These are phyloP conservation scores for Penicillium sumatraense DNA, from an alignment of 2,329 filamentous ascomycete species.

Conservation along the genomic window DNA sequence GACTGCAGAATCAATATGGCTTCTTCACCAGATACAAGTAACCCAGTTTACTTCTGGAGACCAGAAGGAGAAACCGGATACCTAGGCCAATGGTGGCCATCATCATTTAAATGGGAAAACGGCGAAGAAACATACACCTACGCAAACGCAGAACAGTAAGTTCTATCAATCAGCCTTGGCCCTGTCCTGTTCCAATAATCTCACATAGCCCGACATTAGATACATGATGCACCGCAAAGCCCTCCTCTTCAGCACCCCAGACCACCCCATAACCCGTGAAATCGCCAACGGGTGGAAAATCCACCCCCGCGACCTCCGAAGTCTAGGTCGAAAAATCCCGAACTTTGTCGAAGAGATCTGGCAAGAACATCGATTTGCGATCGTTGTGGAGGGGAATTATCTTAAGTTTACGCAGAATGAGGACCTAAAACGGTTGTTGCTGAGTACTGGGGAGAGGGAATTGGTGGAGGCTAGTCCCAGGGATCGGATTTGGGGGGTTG, in stretches of 20 bases:
- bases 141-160: constrained; percentile 14
- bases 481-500: constrained; percentile 13
- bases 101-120: constrained; percentile 11
- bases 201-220: background rate
- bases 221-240: constrained; percentile 12
- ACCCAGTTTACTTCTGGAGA: constrained; percentile 18
- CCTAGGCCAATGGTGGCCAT: constrained; percentile 19
- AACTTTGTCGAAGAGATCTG: constrained; percentile 6
- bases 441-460: constrained; percentile 9
- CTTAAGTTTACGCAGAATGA: constrained; percentile 13
- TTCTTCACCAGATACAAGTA: background rate
- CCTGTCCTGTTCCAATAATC: background rate
- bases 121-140: constrained; percentile 2
- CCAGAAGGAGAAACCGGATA: constrained; percentile 14
- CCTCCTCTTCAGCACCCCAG: constrained; percentile 4
- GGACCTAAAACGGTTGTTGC: background rate
- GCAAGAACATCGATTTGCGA: constrained; percentile 6
- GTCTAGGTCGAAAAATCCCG: constrained; percentile 8
- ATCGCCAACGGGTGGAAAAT: constrained; percentile 7
- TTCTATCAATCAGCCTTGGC: too few relatives aligned
- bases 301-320: constrained; percentile 5
- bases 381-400: constrained; percentile 8
- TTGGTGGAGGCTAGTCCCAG: constrained; percentile 12
- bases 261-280: constrained; percentile 3
- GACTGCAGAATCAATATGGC: background rate